These are phyloP conservation scores for Penicillium sp. DNA, from an alignment of 2,329 filamentous ascomycete genomes.

Conservation along the genomic window DNA sequence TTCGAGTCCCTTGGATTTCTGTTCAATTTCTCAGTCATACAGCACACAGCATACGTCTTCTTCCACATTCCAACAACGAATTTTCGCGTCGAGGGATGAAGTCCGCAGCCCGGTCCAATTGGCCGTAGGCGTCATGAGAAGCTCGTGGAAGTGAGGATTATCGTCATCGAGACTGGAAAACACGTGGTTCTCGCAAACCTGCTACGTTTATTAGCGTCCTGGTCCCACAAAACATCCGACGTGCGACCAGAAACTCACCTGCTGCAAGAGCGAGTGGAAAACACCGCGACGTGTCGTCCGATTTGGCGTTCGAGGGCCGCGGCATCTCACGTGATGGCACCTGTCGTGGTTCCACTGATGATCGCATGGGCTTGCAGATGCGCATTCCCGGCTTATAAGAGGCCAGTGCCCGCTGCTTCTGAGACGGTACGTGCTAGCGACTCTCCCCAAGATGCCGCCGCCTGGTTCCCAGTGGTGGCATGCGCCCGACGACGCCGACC, in stretches of 20 bases:
- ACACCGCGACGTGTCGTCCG: conserved; percentile 6
- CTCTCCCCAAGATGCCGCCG: conserved; percentile 13
- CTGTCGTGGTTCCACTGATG: conserved; percentile 22
- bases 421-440: conserved; percentile 11
- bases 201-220: neutral
- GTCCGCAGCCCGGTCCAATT: conserved; percentile 26
- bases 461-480: conserved; percentile 20
- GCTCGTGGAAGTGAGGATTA: conserved; percentile 32
- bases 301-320: conserved; percentile 10
- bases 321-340: conserved; percentile 19
- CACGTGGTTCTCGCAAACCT: conserved; percentile 14
- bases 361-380: conserved; percentile 21
- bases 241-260: conserved; percentile 8
- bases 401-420: conserved; percentile 6
- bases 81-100: conserved; percentile 38
- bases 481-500: conserved; percentile 19
- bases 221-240: neutral
- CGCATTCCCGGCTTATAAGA: conserved; percentile 14
- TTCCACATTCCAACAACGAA: conserved; percentile 32
- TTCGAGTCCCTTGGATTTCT: conserved; percentile 48
- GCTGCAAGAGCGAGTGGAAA: neutral
- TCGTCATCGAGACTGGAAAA: conserved; percentile 41
- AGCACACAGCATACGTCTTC: conserved; percentile 31
- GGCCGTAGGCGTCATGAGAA: conserved; percentile 36
- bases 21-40: conserved; percentile 47